Conservation (phyloP, 495 filamentous ascomycete species). For the Penicillium steckii region DNA sequence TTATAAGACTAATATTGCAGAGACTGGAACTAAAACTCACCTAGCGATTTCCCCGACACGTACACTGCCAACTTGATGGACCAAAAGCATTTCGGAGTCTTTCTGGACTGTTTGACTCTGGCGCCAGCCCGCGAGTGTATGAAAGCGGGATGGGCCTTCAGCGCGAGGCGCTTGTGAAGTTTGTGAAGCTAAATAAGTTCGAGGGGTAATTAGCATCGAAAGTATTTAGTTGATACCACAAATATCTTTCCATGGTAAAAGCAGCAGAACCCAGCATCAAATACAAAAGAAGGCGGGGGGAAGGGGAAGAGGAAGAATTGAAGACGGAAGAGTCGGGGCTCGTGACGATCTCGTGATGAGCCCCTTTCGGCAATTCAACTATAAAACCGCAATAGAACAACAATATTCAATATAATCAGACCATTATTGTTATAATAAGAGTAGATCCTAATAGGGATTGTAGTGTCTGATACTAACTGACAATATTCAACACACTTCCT, state of each 20-base stretch:
- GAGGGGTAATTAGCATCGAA: constrained; percentile 51
- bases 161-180: constrained; percentile 11
- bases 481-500: constrained; percentile 25
- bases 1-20: too few species aligned
- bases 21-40: constrained; percentile 24
- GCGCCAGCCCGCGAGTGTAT: constrained; percentile 43
- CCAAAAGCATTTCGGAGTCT: constrained; percentile 71
- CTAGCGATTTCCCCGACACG: constrained; percentile 90
- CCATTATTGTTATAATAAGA: too few species aligned
- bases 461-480: constrained; percentile 14
- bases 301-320: neutral
- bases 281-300: neutral
- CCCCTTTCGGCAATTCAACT: neutral
- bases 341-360: neutral
- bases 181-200: constrained; percentile 49
- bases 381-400: neutral
- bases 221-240: too few species aligned
- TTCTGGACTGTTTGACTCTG: constrained; percentile 17
- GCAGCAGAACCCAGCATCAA: too few species aligned
- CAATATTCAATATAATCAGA: neutral
- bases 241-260: constrained; percentile 24
- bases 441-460: too few species aligned
- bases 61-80: constrained; percentile 84
- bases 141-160: constrained; percentile 26
- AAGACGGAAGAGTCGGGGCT: neutral